Conservation (phyloP, 2,329 filamentous ascomycete species). For the Exophiala sp. region DNA sequence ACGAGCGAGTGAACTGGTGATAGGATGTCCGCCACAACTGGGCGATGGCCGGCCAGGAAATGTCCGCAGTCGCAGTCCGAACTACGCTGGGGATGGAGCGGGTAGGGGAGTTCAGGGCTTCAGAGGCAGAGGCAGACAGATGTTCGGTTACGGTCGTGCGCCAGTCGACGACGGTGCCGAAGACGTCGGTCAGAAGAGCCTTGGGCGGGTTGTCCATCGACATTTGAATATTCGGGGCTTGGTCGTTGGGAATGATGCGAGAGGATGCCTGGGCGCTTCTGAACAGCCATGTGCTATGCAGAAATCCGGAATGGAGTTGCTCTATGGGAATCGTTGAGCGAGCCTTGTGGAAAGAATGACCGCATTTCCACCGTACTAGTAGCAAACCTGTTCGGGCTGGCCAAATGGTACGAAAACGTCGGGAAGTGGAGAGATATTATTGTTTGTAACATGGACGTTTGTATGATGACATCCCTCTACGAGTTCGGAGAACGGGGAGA, state of each 20-base stretch:
- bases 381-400: too few relatives aligned
- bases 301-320: not conserved
- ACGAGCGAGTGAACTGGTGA: constrained; percentile 51
- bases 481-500: not conserved
- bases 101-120: constrained; percentile 45
- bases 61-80: constrained; percentile 46
- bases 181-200: constrained; percentile 67
- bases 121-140: constrained; percentile 48
- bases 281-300: too few relatives aligned
- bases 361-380: too few relatives aligned
- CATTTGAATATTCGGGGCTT: constrained; percentile 21
- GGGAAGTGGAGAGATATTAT: not conserved
- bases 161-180: constrained; percentile 78
- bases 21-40: constrained; percentile 66
- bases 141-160: constrained; percentile 58
- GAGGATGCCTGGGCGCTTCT: too few relatives aligned
- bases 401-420: too few relatives aligned
- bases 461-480: not conserved
- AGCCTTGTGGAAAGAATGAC: not conserved
- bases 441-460: too few relatives aligned
- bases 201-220: constrained; percentile 37
- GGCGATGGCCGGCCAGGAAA: constrained; percentile 60
- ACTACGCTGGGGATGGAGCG: constrained; percentile 43
- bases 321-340: too few relatives aligned
- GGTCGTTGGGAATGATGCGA: not conserved